phyloP scores from a whole-genome alignment of 441 rosid species.

The Jatropha podagrica region DNA sequence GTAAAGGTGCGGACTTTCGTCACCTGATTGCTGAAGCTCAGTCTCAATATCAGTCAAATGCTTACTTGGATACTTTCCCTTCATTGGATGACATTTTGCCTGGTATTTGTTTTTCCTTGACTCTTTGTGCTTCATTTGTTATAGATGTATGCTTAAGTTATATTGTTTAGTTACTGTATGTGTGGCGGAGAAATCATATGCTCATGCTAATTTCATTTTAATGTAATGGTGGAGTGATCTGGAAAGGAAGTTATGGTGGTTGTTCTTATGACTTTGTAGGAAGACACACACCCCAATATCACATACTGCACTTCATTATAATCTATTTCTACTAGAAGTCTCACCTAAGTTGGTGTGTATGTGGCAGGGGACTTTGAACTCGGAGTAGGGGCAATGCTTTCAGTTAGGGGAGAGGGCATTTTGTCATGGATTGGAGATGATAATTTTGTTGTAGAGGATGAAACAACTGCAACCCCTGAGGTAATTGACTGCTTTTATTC shows the following conservation, averaged over 20 bases:
- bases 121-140: background rate
- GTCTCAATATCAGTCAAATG: conserved; percentile 39
- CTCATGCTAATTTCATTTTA: background rate
- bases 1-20: conserved; percentile 77
- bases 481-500: conserved; percentile 33
- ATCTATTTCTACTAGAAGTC: no score
- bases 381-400: conserved; percentile 58
- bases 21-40: conserved; percentile 69
- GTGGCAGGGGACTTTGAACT: conserved; percentile 50
- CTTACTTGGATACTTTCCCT: conserved; percentile 33
- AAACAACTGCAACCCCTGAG: conserved; percentile 48
- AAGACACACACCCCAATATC: background rate
- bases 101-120: conserved; percentile 37
- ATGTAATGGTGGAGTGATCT: background rate
- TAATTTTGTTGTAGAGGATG: conserved; percentile 65
- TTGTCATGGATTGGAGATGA: conserved; percentile 69
- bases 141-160: background rate
- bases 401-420: conserved; percentile 65
- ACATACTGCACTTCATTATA: background rate
- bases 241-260: background rate
- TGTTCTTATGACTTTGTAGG: background rate
- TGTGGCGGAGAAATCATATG: background rate
- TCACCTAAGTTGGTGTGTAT: background rate
- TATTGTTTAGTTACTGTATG: background rate
- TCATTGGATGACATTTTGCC: conserved; percentile 56